These are phyloP conservation scores for Heliophila coronopifolia DNA, from an alignment of 441 rosid species.

Conservation along the genomic window DNA sequence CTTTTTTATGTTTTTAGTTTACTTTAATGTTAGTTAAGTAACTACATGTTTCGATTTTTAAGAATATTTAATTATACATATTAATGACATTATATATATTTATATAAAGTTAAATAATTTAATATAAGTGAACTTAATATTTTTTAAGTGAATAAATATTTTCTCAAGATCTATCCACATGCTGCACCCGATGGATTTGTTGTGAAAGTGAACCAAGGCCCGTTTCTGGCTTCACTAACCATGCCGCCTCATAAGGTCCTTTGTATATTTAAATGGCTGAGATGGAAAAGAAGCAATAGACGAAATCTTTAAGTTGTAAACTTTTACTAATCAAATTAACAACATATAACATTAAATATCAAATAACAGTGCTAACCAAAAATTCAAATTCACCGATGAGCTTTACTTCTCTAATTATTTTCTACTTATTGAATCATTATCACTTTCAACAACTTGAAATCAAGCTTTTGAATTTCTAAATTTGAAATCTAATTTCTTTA, in stretches of 20 bases:
- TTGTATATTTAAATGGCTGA: conserved; percentile 91
- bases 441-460: neutral
- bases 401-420: neutral
- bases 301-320: neutral
- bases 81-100: no score
- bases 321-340: no score
- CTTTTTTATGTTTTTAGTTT: no score
- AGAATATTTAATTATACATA: no score
- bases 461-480: neutral
- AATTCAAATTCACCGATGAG: neutral
- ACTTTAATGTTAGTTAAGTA: no score
- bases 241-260: conserved; percentile 89
- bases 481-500: neutral
- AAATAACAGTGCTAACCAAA: neutral
- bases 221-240: conserved; percentile 72
- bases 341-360: neutral
- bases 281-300: conserved; percentile 65
- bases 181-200: conserved; percentile 96
- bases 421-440: neutral
- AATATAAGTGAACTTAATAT: no score
- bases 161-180: no score
- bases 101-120: no score
- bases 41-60: no score
- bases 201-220: conserved; percentile 76
- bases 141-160: no score